phyloP scores from a whole-genome alignment of 257 asterid species.

The Solanum peruvianum region DNA sequence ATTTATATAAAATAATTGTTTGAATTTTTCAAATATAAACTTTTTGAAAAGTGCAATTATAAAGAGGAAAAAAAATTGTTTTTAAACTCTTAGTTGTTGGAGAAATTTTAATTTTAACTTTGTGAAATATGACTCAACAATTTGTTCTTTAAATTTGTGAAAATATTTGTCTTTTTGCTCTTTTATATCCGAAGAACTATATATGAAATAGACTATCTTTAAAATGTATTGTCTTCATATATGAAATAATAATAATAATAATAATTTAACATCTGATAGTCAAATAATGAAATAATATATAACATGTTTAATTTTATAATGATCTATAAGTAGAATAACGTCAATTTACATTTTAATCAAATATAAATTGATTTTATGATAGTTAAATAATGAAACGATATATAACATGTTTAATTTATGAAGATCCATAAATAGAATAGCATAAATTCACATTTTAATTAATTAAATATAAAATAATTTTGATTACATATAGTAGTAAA shows the following conservation, averaged over 20 bases:
- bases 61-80: background rate
- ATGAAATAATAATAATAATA: background rate
- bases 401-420: background rate
- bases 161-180: too few species aligned
- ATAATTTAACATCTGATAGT: background rate
- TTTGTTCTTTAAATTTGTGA: background rate
- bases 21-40: too few species aligned
- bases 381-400: background rate
- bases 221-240: background rate
- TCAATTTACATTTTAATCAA: background rate
- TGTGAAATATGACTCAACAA: background rate
- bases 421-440: background rate
- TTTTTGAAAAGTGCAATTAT: background rate
- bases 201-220: background rate
- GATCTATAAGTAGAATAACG: background rate
- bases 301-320: background rate
- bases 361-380: too few species aligned
- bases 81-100: background rate
- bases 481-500: background rate
- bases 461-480: background rate
- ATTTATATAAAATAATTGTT: too few species aligned
- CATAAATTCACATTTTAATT: too few species aligned
- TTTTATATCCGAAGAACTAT: background rate
- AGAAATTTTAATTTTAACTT: too few species aligned
- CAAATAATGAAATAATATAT: background rate